Base-by-base conservation (phyloP, 345 rosid species). In the Capsella bursapastoris region DNA sequence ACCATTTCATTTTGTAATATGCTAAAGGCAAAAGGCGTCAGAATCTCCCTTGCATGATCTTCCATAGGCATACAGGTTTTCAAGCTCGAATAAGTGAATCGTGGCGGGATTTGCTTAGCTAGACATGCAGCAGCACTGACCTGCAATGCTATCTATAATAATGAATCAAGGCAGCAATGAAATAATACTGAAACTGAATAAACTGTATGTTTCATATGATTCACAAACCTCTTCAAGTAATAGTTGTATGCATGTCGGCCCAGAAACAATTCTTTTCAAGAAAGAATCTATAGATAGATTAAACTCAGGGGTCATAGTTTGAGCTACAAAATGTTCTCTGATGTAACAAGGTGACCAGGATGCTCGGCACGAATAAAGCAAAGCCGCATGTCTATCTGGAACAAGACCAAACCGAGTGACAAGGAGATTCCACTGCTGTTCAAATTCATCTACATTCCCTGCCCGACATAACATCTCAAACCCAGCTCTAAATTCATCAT, bases 1-100 rank as follows among this genome's bases (percentile, higher is more conserved):
- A 87, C 84, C 68, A 94, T 80, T 82, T 94, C 97, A 29, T 86
- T 82, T 77, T 94, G 98, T 38, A 88, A 79, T 27, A 83, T 66
- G 34, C 77, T 85, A 67, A 94, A 94, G 49, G 98, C 96, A 64
- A 81, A 91, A 55, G 96, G 96, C 57, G 95, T 84, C 48, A 91
- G 88, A 72, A 90, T 50, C 55, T 76, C 83, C 40, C 92, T 84
- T 37, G 96, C 96, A 37, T 91, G 95, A 75, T 87, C 93, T 83
- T 93, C 98, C 64, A 89, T 87, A 49, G 95, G 97, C 83, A 85
- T 82, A 83, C 85, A 83, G 29, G 98, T 90, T 78, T 86, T 91
- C 67, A 81, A 49, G 68, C 66, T 84, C 78, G 82, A 61, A 65
- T 85, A 85, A 68, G 80, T 88, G 70, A 84, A 66, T 31, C 37